These are phyloP conservation scores for Punctularia strigosozonata DNA, from an alignment of 768 basidiomycete species.

Conservation along the genomic window DNA sequence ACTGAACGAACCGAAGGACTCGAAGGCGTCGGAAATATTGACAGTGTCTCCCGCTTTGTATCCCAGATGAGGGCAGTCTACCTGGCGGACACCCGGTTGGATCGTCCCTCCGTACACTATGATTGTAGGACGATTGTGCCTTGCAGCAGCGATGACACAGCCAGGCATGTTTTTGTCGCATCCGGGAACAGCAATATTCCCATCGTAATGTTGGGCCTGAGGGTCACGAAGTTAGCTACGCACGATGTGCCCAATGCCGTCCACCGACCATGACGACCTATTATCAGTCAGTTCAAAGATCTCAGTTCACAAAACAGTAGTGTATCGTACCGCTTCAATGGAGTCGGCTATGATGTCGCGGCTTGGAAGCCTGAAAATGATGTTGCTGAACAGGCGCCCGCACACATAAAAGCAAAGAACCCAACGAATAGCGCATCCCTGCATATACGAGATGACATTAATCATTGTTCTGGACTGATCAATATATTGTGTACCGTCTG, in stretches of 20 bases:
- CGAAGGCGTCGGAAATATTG: conserved; percentile 78
- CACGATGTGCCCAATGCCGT: not conserved
- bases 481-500: conserved; percentile 43
- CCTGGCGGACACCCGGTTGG: conserved; percentile 58
- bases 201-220: conserved; percentile 83
- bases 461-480: conserved; percentile 1
- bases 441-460: not conserved
- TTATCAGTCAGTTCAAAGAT: conserved; percentile 4
- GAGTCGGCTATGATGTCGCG: conserved; percentile 88
- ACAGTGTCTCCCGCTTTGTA: conserved; percentile 70
- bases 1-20: conserved; percentile 55
- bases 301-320: not conserved
- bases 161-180: conserved; percentile 95
- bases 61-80: conserved; percentile 75
- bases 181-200: conserved; percentile 76
- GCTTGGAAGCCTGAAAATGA: conserved; percentile 51
- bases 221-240: not conserved
- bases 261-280: conserved; percentile 45
- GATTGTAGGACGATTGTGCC: conserved; percentile 82
- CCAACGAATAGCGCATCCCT: conserved; percentile 87
- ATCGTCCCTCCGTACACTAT: conserved; percentile 83
- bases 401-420: conserved; percentile 6
- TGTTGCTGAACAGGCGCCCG: not conserved
- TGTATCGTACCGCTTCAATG: conserved; percentile 70
- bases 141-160: conserved; percentile 73